Conservation (phyloP, 352 stramenopile genomes). For the Salisapilia sapeloensis region DNA sequence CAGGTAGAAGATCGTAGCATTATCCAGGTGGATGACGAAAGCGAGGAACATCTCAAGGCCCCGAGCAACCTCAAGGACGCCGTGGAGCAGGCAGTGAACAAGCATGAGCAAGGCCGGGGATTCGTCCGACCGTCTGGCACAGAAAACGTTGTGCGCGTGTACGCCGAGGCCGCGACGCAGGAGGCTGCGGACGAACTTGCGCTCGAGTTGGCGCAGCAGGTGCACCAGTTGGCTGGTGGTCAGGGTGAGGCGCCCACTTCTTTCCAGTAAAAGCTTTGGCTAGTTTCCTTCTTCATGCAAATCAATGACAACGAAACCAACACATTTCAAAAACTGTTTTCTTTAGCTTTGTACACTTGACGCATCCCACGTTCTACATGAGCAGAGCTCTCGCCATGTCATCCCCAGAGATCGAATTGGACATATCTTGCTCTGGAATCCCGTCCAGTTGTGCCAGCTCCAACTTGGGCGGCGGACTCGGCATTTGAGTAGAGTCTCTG, state of each 20-base stretch:
- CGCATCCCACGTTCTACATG: too few species aligned
- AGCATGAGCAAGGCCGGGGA: slow-evolving; percentile 39
- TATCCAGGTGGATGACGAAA: slow-evolving; percentile 41
- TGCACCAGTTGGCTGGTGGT: slow-evolving; percentile 60
- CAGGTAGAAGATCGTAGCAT: slow-evolving; percentile 48
- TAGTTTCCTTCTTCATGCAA: too few species aligned
- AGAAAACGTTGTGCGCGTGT: slow-evolving; percentile 96
- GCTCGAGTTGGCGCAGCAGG: slow-evolving; percentile 62
- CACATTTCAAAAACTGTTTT: too few species aligned
- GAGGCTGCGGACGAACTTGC: slow-evolving; percentile 82
- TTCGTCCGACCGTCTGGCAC: slow-evolving; percentile 97
- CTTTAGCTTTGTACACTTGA: too few species aligned
- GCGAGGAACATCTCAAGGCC: slow-evolving; percentile 46
- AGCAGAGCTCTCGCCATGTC: too few species aligned
- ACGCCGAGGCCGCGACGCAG: slow-evolving; percentile 91
- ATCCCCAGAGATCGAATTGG: too few species aligned
- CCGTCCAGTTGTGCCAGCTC: too few species aligned
- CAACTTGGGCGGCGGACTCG: too few species aligned
- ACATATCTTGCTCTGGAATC: too few species aligned
- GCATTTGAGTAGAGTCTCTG: too few species aligned
- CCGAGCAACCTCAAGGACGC: slow-evolving; percentile 39
- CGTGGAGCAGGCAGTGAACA: slow-evolving; percentile 27
- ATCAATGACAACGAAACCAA: too few species aligned
- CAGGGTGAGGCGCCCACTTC: slow-evolving; percentile 48
- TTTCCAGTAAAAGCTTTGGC: slow-evolving; percentile 55